phyloP scores from a whole-genome alignment of 2,329 filamentous ascomycete species.

The Clarireedia sp. region DNA sequence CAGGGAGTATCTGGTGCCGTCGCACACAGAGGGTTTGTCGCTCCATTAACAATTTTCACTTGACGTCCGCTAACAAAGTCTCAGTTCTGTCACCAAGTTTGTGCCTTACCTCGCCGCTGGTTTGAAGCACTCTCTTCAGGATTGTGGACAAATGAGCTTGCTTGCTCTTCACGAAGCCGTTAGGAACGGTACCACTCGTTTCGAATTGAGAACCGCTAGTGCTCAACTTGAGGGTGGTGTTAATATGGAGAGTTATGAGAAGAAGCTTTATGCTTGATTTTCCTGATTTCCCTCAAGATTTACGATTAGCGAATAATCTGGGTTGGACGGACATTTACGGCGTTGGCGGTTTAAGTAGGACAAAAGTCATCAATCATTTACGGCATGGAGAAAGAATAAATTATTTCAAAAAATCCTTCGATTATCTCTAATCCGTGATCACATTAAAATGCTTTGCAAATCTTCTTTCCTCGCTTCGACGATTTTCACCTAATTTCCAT shows the following conservation, averaged over 20 bases:
- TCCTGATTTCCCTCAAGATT: background rate
- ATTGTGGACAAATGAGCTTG: slow-evolving; percentile 81
- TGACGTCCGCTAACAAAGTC: background rate
- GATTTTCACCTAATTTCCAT: background rate
- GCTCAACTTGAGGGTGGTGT: slow-evolving; percentile 95
- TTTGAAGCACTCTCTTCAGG: slow-evolving; percentile 95
- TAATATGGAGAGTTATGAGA: slow-evolving; percentile 98
- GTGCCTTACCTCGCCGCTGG: slow-evolving; percentile 92
- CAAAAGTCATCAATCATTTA: background rate
- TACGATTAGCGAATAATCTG: background rate
- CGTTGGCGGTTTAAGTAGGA: background rate
- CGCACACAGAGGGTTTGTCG: slow-evolving; percentile 56
- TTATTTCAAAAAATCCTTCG: slow-evolving; percentile 2
- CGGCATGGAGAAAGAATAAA: slow-evolving; percentile 9
- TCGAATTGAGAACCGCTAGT: slow-evolving; percentile 89
- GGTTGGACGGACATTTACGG: background rate
- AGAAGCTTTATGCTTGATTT: slow-evolving; percentile 89
- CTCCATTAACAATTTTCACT: background rate
- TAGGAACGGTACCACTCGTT: slow-evolving; percentile 67
- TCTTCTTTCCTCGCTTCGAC: background rate
- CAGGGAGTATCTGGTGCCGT: slow-evolving; percentile 90
- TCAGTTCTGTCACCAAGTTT: slow-evolving; percentile 76
- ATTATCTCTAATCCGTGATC: background rate
- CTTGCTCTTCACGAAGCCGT: slow-evolving; percentile 69
- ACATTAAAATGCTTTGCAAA: background rate